Base-by-base conservation (phyloP, 805 yeast genomes). In the Yarrowia phangngaensis region DNA sequence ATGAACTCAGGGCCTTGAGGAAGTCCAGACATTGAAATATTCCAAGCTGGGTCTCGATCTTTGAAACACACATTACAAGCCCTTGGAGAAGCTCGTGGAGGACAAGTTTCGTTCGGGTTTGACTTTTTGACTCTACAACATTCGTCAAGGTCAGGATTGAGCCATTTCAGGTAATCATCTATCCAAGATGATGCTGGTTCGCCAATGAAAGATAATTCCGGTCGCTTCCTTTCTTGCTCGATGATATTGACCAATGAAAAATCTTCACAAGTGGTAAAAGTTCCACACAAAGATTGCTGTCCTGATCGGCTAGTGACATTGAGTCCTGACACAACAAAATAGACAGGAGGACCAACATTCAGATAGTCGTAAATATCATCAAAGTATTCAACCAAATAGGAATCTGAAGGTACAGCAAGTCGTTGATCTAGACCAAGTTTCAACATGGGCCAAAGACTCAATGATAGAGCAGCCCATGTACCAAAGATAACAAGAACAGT, bases 111-210 rank as follows among this genome's bases (percentile, higher is more conserved):
- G 3, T 68, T 64, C 15, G 70, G 67, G 16, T 65, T 59, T 1
- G 69, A 68, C 57, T 81, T 82, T 54, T 75, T 77, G 32, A 81
- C 64, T 19, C 90, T 69, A 60, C 98, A 90, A 64, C 98, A 90
- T 53, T 84, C 84, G 54, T 82, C 90, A 36, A 89, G 70, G 31
- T 76, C 76, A 0, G 98, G 98, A 59, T 88, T 88, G 52, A 89
- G 68, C 83, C 90, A 90, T 27, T 80, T 73, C 53, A 90, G 70
- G 59, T 78, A 90, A 61, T 92, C 97, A 65, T 90, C 98, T 43
- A 89, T 68, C 97, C 97, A 90, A 56, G 84, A 83, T 1, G 96
- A 81, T 1, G 86, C 76, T 0, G 97, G 95, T 35, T 86, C 92
- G 1, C 76, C 73, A 24, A 90, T 72, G 3, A 83, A 80, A 2